Evolutionary conservation across 1,284 basidiomycete species (phyloP).

Genomic region (Polyporus tsugae): DNA sequence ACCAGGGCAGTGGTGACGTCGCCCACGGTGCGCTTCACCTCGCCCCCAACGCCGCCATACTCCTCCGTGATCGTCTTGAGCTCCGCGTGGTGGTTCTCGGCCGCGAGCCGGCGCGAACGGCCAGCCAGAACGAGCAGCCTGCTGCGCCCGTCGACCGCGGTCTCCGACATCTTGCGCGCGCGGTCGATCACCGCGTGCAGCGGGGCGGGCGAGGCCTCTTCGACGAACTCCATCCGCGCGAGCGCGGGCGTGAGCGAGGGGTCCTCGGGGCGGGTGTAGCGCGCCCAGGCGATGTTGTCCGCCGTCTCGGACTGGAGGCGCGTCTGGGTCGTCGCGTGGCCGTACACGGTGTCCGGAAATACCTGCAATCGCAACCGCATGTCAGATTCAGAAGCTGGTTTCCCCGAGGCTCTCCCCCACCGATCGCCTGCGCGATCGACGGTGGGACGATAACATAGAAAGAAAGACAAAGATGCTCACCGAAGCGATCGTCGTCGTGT

Average conservation of each 20-base stretch:
- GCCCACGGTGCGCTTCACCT: constrained; percentile 83
- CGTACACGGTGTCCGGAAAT: constrained; percentile 57
- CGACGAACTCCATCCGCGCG: constrained; percentile 63
- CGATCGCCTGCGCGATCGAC: constrained; percentile 7
- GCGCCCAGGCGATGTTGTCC: constrained; percentile 49
- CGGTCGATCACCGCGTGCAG: constrained; percentile 57
- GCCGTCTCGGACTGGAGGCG: constrained; percentile 55
- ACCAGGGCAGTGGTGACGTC: constrained; percentile 83
- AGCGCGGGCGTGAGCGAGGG: constrained; percentile 47
- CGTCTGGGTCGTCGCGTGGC: constrained; percentile 48
- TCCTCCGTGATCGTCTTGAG: constrained; percentile 70
- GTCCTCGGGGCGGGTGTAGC: constrained; percentile 47
- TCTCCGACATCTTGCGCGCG: constrained; percentile 37
- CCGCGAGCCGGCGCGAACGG: constrained; percentile 72
- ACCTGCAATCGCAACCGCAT: constrained; percentile 35
- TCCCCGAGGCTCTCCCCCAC: neutral
- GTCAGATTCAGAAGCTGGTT: constrained; percentile 11
- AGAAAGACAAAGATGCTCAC: constrained; percentile 41
- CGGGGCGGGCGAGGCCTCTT: constrained; percentile 59
- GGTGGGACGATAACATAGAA: neutral
- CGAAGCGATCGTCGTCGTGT: constrained; percentile 53
- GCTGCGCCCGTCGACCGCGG: constrained; percentile 36
- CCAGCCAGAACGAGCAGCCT: constrained; percentile 73
- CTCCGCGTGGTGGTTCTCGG: constrained; percentile 71
- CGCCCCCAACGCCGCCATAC: constrained; percentile 55